Percentiles rank a stretch among this genome's conserved stretches.
Evolutionary conservation across 805 yeast genomes (phyloP).

Genomic region (Candida odintsovae): DNA sequence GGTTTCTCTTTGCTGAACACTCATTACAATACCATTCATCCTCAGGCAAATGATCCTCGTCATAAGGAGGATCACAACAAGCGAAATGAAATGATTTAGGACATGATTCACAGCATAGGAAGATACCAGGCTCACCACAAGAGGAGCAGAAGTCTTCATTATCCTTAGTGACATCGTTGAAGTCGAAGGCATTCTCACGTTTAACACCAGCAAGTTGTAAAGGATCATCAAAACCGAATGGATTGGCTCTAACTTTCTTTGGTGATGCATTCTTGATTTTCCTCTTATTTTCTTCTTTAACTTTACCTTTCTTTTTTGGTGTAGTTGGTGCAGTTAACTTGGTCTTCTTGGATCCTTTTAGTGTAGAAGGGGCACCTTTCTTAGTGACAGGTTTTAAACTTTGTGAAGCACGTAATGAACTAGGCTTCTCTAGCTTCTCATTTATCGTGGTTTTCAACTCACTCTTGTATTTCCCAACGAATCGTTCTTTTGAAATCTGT

Average conservation of each 20-base stretch:
- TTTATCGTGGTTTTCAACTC: slow-evolving; percentile 12
- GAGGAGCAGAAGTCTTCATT: slow-evolving; percentile 91
- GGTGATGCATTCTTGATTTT: slow-evolving; percentile 26
- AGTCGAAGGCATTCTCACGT: slow-evolving; percentile 24
- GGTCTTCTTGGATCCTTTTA: neutral
- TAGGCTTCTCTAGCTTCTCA: slow-evolving; percentile 16
- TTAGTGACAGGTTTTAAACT: slow-evolving; percentile 2
- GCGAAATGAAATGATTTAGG: slow-evolving; percentile 89
- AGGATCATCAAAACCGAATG: slow-evolving; percentile 37
- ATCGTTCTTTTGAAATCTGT: neutral
- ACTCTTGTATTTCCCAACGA: neutral
- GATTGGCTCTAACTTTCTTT: slow-evolving; percentile 30
- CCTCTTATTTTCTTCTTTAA: slow-evolving; percentile 10
- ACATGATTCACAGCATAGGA: slow-evolving; percentile 90
- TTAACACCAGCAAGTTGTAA: slow-evolving; percentile 27
- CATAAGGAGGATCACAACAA: slow-evolving; percentile 87
- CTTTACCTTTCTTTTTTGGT: slow-evolving; percentile 3
- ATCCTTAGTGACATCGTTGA: slow-evolving; percentile 28
- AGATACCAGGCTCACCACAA: slow-evolving; percentile 85
- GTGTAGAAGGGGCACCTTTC: slow-evolving; percentile 1
- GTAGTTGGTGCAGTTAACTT: slow-evolving; percentile 1
- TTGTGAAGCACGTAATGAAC: slow-evolving; percentile 14
- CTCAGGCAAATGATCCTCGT: slow-evolving; percentile 68
- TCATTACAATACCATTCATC: slow-evolving; percentile 88
- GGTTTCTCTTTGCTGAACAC: slow-evolving; percentile 45